Conservation (phyloP, 257 asterid genomes). For the Solanum bulbocastanum region DNA sequence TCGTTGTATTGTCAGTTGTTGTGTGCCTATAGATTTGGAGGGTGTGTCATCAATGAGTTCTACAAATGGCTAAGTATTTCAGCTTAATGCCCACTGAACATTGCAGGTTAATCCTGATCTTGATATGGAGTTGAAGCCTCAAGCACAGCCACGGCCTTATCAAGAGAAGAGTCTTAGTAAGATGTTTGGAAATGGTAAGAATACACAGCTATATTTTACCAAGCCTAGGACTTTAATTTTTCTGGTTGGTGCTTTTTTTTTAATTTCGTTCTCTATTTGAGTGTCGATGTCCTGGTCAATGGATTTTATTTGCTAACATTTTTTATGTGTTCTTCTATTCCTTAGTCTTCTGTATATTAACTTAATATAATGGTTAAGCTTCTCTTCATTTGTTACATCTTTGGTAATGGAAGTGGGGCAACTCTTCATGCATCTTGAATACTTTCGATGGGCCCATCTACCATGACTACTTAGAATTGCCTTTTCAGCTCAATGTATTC, state of each 20-base stretch:
- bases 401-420: not conserved
- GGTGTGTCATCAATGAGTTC: not conserved
- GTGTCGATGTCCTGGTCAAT: not conserved
- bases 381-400: not conserved
- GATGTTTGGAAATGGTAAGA: constrained; percentile 93
- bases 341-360: not conserved
- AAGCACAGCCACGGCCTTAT: constrained; percentile 98
- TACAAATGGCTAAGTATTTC: not conserved
- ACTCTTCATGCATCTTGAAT: not conserved
- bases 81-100: constrained; percentile 1
- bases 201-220: not conserved
- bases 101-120: constrained; percentile 94
- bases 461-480: not conserved
- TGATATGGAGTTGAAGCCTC: constrained; percentile 95
- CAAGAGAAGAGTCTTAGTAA: constrained; percentile 97
- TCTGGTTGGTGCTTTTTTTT: not conserved
- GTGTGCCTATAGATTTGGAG: not conserved
- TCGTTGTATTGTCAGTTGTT: not conserved
- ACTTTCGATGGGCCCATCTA: not conserved
- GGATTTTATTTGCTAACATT: not conserved
- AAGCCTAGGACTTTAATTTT: not conserved
- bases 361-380: not conserved
- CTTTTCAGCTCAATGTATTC: not conserved
- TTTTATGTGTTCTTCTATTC: not conserved
- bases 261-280: not conserved